Percentiles rank a stretch among this genome's conserved stretches.
These are phyloP conservation scores for Sugiyamaella marilandica DNA, from an alignment of 805 yeast species.

Conservation along the genomic window DNA sequence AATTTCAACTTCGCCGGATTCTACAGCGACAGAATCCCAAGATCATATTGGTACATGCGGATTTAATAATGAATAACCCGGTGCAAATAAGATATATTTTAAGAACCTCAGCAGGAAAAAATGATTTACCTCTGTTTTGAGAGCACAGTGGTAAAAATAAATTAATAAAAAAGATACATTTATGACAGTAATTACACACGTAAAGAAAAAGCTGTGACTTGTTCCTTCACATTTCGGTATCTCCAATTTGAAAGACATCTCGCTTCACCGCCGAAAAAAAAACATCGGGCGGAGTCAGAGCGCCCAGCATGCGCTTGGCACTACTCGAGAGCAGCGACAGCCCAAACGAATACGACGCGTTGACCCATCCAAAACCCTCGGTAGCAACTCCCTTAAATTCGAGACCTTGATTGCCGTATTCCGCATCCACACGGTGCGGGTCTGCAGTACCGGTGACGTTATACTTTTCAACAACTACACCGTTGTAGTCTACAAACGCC, in stretches of 20 bases:
- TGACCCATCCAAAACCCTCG: slow-evolving; percentile 99
- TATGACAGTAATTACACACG: not conserved
- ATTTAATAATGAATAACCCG: no score
- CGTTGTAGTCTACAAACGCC: slow-evolving; percentile 87
- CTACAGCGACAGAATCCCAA: no score
- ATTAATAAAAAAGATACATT: no score
- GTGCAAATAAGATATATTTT: no score
- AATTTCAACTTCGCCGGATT: no score
- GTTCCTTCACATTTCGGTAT: not conserved
- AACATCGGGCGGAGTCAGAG: slow-evolving; percentile 66
- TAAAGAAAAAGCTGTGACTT: not conserved
- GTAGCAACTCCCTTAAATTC: slow-evolving; percentile 89
- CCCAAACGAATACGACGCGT: slow-evolving; percentile 77
- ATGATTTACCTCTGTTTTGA: no score
- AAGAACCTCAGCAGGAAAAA: no score
- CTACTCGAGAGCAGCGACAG: slow-evolving; percentile 58
- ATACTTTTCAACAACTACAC: slow-evolving; percentile 93
- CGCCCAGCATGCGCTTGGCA: slow-evolving; percentile 73
- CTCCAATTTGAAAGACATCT: not conserved
- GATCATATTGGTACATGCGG: no score
- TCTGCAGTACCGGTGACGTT: slow-evolving; percentile 78
- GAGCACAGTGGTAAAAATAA: no score
- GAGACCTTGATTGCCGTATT: slow-evolving; percentile 94
- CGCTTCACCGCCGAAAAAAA: slow-evolving; percentile 38
- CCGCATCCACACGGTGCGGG: slow-evolving; percentile 91